These are phyloP conservation scores for Cladorrhinum samala DNA, from an alignment of 495 filamentous ascomycete species.

Conservation along the genomic window DNA sequence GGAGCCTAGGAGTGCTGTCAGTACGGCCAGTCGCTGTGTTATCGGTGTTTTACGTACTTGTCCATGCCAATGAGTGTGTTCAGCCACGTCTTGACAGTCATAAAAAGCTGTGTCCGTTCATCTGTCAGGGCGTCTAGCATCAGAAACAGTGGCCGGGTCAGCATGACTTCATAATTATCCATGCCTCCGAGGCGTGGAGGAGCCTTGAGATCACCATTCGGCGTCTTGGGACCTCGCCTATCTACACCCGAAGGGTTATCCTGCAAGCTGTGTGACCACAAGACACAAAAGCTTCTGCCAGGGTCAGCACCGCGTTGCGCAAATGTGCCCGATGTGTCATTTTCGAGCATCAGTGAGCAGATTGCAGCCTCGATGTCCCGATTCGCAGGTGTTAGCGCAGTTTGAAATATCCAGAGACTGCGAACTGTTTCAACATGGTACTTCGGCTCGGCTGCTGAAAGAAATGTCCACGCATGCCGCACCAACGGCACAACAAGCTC, in stretches of 20 bases:
- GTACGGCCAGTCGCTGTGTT: not conserved
- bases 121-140: slow-evolving; percentile 74
- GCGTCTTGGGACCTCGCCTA: slow-evolving; percentile 41
- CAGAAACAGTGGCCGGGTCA: slow-evolving; percentile 76
- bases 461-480: slow-evolving; percentile 65
- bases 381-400: slow-evolving; percentile 42
- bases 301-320: slow-evolving; percentile 46
- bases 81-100: slow-evolving; percentile 76
- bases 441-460: slow-evolving; percentile 75
- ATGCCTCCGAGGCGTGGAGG: slow-evolving; percentile 40
- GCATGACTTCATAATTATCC: slow-evolving; percentile 58
- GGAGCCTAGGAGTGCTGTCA: slow-evolving; percentile 35
- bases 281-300: slow-evolving; percentile 59
- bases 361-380: slow-evolving; percentile 73
- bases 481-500: slow-evolving; percentile 63
- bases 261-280: slow-evolving; percentile 76
- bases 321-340: slow-evolving; percentile 46
- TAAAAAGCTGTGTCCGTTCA: slow-evolving; percentile 64
- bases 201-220: slow-evolving; percentile 45
- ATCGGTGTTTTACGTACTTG: slow-evolving; percentile 36
- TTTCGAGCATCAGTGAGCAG: slow-evolving; percentile 61
- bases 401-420: slow-evolving; percentile 78
- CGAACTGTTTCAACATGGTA: slow-evolving; percentile 90
- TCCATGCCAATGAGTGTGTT: slow-evolving; percentile 64
- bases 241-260: slow-evolving; percentile 45